Percentiles rank a stretch among this genome's conserved stretches.
These are phyloP conservation scores for Myxozyma mucilagina DNA, from an alignment of 805 yeast species.

Conservation along the genomic window DNA sequence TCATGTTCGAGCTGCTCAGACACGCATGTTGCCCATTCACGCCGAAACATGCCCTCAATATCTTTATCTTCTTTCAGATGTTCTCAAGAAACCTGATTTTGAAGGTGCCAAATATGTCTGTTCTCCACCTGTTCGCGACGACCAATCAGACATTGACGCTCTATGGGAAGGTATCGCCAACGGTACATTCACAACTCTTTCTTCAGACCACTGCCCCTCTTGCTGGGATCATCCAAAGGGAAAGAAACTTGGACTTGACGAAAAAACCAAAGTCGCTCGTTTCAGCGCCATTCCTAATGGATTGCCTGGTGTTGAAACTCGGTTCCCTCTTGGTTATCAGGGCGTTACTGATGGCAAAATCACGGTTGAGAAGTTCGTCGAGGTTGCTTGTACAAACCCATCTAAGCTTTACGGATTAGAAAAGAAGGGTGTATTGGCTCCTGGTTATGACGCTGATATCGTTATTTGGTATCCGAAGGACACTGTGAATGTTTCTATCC, in stretches of 20 bases:
- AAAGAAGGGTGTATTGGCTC: conserved; percentile 47
- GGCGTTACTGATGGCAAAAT: conserved; percentile 49
- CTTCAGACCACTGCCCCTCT: conserved; percentile 52
- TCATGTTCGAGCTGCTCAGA: conserved; percentile 49
- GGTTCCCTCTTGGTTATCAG: conserved; percentile 48
- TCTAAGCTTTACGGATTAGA: conserved; percentile 50
- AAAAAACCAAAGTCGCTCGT: conserved; percentile 41
- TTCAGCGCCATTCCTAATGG: conserved; percentile 52
- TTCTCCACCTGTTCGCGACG: conserved; percentile 52
- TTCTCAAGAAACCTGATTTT: conserved; percentile 43
- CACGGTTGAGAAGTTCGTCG: conserved; percentile 48
- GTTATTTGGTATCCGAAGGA: conserved; percentile 51
- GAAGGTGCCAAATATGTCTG: conserved; percentile 54
- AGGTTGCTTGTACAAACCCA: conserved; percentile 49
- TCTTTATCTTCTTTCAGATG: conserved; percentile 47
- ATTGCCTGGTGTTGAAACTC: conserved; percentile 51
- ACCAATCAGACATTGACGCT: conserved; percentile 44
- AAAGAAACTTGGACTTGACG: conserved; percentile 46
- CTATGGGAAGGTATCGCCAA: conserved; percentile 50
- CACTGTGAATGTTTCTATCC: conserved; percentile 40
- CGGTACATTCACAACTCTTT: conserved; percentile 51
- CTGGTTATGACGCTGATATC: conserved; percentile 53
- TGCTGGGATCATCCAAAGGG: conserved; percentile 47
- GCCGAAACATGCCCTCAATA: conserved; percentile 57
- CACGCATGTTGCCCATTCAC: conserved; percentile 45